Percentiles rank a stretch among this genome's conserved stretches.
Conservation (phyloP, 2,329 filamentous ascomycete genomes). For the Trichoderma simmonsii region DNA sequence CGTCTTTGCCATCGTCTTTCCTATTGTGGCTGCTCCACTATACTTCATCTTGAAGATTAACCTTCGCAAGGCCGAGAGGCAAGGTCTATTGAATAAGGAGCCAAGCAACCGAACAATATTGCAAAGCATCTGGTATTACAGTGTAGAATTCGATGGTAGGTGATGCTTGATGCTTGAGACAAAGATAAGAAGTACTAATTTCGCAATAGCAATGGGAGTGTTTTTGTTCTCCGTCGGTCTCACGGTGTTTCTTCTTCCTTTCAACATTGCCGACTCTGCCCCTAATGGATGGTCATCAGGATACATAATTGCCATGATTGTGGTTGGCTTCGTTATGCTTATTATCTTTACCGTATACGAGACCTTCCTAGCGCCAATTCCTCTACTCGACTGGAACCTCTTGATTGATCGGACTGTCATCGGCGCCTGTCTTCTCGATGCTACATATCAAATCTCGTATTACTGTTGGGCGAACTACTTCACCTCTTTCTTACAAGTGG, state of each 20-base stretch:
- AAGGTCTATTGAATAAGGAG: conserved; percentile 40
- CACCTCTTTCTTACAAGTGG: conserved; percentile 54
- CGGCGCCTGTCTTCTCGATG: conserved; percentile 45
- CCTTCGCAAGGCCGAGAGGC: conserved; percentile 52
- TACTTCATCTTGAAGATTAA: conserved; percentile 52
- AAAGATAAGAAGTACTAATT: not conserved
- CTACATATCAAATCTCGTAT: conserved; percentile 47
- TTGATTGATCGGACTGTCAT: conserved; percentile 51
- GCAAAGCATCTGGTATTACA: conserved; percentile 49
- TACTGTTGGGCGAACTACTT: conserved; percentile 55
- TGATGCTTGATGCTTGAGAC: not conserved
- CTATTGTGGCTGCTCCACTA: conserved; percentile 51
- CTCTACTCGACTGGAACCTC: conserved; percentile 54
- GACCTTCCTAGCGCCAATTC: conserved; percentile 52
- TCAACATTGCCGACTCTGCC: conserved; percentile 51
- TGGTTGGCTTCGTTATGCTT: conserved; percentile 58
- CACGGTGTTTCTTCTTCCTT: conserved; percentile 61
- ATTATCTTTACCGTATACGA: conserved; percentile 56
- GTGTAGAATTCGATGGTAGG: conserved; percentile 55
- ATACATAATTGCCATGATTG: conserved; percentile 58
- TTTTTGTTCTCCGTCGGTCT: conserved; percentile 56
- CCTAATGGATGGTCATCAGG: conserved; percentile 49
- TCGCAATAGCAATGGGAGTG: conserved; percentile 45
- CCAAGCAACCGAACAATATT: conserved; percentile 43
- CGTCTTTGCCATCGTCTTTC: conserved; percentile 58